phyloP scores from a whole-genome alignment of 2,329 filamentous ascomycete genomes.

The Fusarium sp. region DNA sequence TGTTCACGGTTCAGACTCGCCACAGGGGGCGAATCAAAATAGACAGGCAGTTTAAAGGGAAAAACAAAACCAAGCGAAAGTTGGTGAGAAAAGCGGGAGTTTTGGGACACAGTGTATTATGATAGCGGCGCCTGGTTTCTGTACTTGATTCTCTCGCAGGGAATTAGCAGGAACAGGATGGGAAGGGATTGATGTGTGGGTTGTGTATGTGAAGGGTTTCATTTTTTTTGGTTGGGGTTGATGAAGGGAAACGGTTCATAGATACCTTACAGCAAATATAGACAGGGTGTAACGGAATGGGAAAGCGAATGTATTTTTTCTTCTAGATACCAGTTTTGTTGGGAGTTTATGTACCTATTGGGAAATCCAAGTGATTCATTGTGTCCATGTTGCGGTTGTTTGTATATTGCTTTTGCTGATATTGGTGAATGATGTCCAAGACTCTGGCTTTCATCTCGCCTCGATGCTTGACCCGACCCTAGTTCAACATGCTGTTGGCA shows the following conservation, averaged over 20 bases:
- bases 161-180: background rate
- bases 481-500: background rate
- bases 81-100: slow-evolving; percentile 18
- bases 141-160: slow-evolving; percentile 4
- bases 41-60: slow-evolving; percentile 26
- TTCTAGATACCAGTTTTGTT: slow-evolving; percentile 12
- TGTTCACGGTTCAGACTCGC: slow-evolving; percentile 15
- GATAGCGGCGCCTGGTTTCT: slow-evolving; percentile 12
- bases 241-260: slow-evolving; percentile 21
- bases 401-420: background rate
- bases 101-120: slow-evolving; percentile 29
- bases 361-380: background rate
- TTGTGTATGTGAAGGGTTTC: background rate
- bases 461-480: too few relatives aligned
- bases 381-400: background rate
- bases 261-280: slow-evolving; percentile 29
- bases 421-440: background rate
- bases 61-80: slow-evolving; percentile 18
- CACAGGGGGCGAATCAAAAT: slow-evolving; percentile 30
- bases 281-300: slow-evolving; percentile 19
- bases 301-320: background rate
- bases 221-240: background rate
- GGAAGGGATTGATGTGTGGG: background rate
- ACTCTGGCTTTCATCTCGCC: background rate
- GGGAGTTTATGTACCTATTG: background rate